Evolutionary conservation across 345 rosid species (phyloP), one percentile per base, ranked within the genome.

Genomic region (Citrus hindsii): DNA sequence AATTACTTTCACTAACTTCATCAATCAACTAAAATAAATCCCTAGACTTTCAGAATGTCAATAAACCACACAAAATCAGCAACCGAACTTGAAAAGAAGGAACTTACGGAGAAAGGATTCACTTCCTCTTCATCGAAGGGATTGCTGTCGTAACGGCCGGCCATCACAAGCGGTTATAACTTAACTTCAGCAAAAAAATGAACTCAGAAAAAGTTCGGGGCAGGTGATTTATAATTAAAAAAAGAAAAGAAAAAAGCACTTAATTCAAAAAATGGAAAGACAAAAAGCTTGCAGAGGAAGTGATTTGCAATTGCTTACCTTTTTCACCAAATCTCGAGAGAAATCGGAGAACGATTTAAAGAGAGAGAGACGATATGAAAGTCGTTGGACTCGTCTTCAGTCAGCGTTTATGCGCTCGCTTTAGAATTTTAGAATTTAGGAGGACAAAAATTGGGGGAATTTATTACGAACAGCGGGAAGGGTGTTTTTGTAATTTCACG

Each of bases 111-210:
- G 85, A 96, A 96, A 79, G 99, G 99, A 83, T 96, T 96, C 75
- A 94, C 98, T 86, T 90, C 93, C 64, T 92, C 99, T 58, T 92
- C 98, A 37, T 88, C 99, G 77, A 93, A 96, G 1, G 99, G 98
- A 63, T 95, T 94, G 59, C 82, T 86, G 77, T 95, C 98, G 84
- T 86, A 91, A 48, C 95, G 93, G 76, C 92, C 88, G 76, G 97
- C 98, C 98, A 95, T 95, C 38, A 22, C 51, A 60, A 71, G 72
- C 75, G 72, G 16, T 51, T 65, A 5, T 59, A 9, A 61, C 13
- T 65, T 51, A 8, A 76, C 81, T 16, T 37, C 18, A 42, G 9
- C 53, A 6, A 35, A n/a, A n/a, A 74, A 38, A 48, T 0, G 37
- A 40, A 65, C 28, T 14, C 32, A 48, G 51, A 42, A 27, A 38